Evolutionary conservation across 441 rosid species (phyloP).

Genomic region (Euphorbia corollata): DNA sequence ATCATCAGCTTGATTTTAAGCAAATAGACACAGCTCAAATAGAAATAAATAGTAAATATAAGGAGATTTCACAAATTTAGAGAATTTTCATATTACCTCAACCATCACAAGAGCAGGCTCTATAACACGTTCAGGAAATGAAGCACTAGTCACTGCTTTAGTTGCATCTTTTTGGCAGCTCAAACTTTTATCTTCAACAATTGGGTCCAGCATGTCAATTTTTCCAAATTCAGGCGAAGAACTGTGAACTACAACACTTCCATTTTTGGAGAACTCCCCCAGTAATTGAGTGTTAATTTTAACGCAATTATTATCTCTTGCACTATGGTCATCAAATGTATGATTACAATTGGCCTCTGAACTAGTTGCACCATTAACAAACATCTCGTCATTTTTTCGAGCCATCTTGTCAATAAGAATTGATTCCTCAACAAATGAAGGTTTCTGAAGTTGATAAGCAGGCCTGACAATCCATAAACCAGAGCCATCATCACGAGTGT

Average conservation of each 20-base stretch:
- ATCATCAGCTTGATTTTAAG: not conserved
- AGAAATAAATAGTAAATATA: not conserved
- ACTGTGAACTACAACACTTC: slow-evolving; percentile 38
- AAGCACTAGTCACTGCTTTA: slow-evolving; percentile 49
- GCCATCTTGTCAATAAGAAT: slow-evolving; percentile 36
- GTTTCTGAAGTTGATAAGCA: slow-evolving; percentile 40
- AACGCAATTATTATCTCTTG: slow-evolving; percentile 42
- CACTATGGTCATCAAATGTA: slow-evolving; percentile 32
- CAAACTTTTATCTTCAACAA: slow-evolving; percentile 34
- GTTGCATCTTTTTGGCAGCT: slow-evolving; percentile 39
- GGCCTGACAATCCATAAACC: slow-evolving; percentile 78
- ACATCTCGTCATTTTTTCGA: slow-evolving; percentile 41
- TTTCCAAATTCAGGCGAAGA: slow-evolving; percentile 43
- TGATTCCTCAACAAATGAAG: slow-evolving; percentile 33
- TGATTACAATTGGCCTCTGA: slow-evolving; percentile 50
- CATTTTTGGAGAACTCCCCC: slow-evolving; percentile 39
- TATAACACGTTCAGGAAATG: slow-evolving; percentile 69
- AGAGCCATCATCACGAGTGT: slow-evolving; percentile 77
- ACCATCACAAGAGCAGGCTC: slow-evolving; percentile 95
- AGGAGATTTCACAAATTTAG: not conserved
- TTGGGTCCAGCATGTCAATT: slow-evolving; percentile 43
- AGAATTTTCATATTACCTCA: slow-evolving; percentile 49
- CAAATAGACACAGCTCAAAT: not conserved
- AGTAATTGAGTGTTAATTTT: slow-evolving; percentile 57
- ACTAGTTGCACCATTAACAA: slow-evolving; percentile 39